These are phyloP conservation scores for Mariannaea elegans DNA, from an alignment of 2,329 filamentous ascomycete genomes.

Conservation along the genomic window DNA sequence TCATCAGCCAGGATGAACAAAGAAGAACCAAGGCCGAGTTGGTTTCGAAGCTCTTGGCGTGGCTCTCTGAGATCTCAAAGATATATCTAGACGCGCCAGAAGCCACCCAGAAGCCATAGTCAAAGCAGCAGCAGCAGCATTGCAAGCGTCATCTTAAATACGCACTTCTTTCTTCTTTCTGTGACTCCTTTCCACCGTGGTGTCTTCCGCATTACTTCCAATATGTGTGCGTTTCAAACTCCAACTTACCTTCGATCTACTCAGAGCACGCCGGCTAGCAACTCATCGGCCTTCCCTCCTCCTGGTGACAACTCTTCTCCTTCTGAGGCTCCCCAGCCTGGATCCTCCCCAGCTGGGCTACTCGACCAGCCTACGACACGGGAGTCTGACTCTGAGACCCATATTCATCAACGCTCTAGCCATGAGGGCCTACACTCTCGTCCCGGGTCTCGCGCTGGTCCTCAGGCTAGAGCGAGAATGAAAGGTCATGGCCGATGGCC, in stretches of 20 bases:
- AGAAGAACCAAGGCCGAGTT: conserved; percentile 32
- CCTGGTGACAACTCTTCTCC: conserved; percentile 16
- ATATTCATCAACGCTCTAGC: conserved; percentile 31
- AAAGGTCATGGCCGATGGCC: conserved; percentile 23
- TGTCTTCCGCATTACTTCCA: neutral
- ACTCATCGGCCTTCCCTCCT: conserved; percentile 28
- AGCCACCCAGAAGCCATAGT: neutral
- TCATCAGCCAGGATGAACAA: conserved; percentile 37
- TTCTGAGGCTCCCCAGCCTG: conserved; percentile 15
- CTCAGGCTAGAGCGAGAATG: conserved; percentile 20
- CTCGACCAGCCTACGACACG: conserved; percentile 10
- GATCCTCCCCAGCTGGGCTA: conserved; percentile 25
- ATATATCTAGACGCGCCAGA: conserved; percentile 31
- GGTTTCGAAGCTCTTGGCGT: neutral
- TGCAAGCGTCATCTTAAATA: neutral
- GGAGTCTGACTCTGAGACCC: conserved; percentile 31
- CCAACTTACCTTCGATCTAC: conserved; percentile 32
- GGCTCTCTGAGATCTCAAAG: neutral
- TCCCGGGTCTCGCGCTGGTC: conserved; percentile 29
- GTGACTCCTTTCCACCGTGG: neutral
- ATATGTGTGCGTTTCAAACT: conserved; percentile 33
- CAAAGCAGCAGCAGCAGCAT: neutral
- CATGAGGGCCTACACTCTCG: conserved; percentile 31
- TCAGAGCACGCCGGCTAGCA: conserved; percentile 36
- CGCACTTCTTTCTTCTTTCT: neutral